Conservation (phyloP, 495 filamentous ascomycete species). For the Penicillium lividum region DNA sequence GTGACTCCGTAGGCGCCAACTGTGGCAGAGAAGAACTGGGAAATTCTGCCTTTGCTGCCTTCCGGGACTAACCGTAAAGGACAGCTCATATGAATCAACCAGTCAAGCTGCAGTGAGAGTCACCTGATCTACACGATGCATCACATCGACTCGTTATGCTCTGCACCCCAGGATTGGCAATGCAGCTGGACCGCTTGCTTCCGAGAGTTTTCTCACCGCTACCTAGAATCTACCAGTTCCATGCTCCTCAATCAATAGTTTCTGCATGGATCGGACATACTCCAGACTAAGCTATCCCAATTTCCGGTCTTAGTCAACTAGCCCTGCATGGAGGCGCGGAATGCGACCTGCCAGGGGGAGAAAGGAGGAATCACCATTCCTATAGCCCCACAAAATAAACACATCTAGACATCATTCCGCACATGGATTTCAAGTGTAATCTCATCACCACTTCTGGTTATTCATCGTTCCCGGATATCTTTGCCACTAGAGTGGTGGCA, state of each 20-base stretch:
- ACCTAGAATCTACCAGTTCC: conserved; percentile 6
- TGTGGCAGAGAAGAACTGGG: not conserved
- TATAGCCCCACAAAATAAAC: conserved; percentile 20
- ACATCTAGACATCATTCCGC: conserved; percentile 15
- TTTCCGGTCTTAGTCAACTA: not conserved
- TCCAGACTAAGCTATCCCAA: not conserved
- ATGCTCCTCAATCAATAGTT: conserved; percentile 3
- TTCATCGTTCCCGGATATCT: conserved; percentile 8
- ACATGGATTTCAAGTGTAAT: not conserved
- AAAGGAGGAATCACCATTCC: not conserved
- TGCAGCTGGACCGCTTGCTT: conserved; percentile 13
- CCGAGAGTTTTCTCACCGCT: conserved; percentile 9
- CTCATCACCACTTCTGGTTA: conserved; percentile 9
- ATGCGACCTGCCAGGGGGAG: conserved; percentile 13
- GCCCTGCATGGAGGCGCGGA: conserved; percentile 17
- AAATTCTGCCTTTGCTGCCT: conserved; percentile 1
- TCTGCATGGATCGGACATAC: not conserved
- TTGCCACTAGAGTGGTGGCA: conserved; percentile 14
- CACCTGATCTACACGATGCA: conserved; percentile 17
- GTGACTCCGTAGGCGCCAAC: conserved; percentile 4
- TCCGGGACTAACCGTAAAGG: not conserved
- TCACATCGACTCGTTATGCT: conserved; percentile 7
- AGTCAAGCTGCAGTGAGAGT: conserved; percentile 10
- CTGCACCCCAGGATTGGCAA: conserved; percentile 21
- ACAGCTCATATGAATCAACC: not conserved